Base-by-base conservation (phyloP, 805 yeast species). In the Candida hungchunana region DNA sequence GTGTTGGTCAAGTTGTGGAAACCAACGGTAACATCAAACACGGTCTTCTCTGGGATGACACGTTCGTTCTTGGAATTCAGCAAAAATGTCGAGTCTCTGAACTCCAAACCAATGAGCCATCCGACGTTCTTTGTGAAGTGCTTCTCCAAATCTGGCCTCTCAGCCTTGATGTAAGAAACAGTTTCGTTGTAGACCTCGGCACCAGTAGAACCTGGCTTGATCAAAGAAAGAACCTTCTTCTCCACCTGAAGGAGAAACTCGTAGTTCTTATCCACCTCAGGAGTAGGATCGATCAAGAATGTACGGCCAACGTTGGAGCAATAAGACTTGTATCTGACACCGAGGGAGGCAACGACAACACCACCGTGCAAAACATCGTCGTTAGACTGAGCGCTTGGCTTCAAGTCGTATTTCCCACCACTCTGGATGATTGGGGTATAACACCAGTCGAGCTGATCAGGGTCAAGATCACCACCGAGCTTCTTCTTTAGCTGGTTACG, bases 361-460 rank as follows among this genome's bases (percentile, higher is more conserved):
- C 95, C 90, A 7, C 85, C 82, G 32, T 73, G 71, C 34, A 82
- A 65, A 46, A 73, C 75, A 29, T 75, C 74, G 41, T 76, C 72
- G 34, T 76, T 75, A 1, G 95, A 81, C 39, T 79, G 75, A 1
- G 95, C 95, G 39, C 90, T 79, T 28, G 94, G 89, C 51, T 73
- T 79, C 53, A 89, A 67, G 59, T 88, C 95, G 54, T 79, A 89
- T 37, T 78, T 77, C 23, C 86, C 87, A 36, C 95, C 95, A 48
- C 94, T 82, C 63, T 87, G 95, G 35, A 88, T 73, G 34, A 88
- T 84, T 19, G 97, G 97, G 37, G 88, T 77, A 59, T 85, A 87
- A 47, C 95, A 84, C 96, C 97, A 90, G 58, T 90, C 97, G 15
- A 90, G 63, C 44, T 77, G 74, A 43, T 75, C 77, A 5, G 81